A percentile compares a stretch with the other conserved stretches of the same genome.
Evolutionary conservation across 1,284 basidiomycete species (phyloP).

Genomic region (Filobasidium uniguttulatum): DNA sequence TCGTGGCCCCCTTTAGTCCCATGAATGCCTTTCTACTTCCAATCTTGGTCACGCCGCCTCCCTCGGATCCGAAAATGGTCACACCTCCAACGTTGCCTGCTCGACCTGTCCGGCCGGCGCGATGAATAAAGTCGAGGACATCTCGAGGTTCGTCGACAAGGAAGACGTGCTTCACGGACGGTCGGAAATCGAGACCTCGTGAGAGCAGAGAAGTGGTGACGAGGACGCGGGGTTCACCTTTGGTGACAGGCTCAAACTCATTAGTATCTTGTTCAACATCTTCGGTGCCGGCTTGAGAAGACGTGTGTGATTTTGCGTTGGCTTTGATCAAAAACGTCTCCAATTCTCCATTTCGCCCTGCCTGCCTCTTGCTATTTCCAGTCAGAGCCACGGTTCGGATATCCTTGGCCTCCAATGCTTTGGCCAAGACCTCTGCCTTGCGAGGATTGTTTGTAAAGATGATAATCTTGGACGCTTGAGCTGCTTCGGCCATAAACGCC

Average conservation of each 20-base stretch:
- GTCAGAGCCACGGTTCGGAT: slow-evolving; percentile 54
- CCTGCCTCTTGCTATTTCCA: slow-evolving; percentile 44
- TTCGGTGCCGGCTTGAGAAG: slow-evolving; percentile 3
- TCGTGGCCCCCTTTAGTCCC: too few species aligned
- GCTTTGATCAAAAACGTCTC: slow-evolving; percentile 46
- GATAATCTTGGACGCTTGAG: slow-evolving; percentile 14
- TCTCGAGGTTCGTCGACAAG: slow-evolving; percentile 72
- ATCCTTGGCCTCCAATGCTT: slow-evolving; percentile 45
- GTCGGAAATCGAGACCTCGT: slow-evolving; percentile 75
- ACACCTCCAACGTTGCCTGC: slow-evolving; percentile 54
- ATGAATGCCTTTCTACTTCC: too few species aligned
- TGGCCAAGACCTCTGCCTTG: slow-evolving; percentile 37
- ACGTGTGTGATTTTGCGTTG: neutral
- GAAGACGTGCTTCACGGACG: slow-evolving; percentile 60
- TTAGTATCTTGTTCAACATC: neutral
- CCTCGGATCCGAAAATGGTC: slow-evolving; percentile 34
- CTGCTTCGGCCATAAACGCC: neutral
- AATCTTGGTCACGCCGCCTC: too few species aligned
- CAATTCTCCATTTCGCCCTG: slow-evolving; percentile 59
- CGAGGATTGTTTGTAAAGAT: slow-evolving; percentile 12
- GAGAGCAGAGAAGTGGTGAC: slow-evolving; percentile 80
- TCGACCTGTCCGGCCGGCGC: slow-evolving; percentile 54
- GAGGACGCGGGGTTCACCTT: slow-evolving; percentile 48
- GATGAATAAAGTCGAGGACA: slow-evolving; percentile 76
- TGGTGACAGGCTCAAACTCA: neutral